Conservation (phyloP, 78 protist genomes). For the Protostelium mycophagum region DNA sequence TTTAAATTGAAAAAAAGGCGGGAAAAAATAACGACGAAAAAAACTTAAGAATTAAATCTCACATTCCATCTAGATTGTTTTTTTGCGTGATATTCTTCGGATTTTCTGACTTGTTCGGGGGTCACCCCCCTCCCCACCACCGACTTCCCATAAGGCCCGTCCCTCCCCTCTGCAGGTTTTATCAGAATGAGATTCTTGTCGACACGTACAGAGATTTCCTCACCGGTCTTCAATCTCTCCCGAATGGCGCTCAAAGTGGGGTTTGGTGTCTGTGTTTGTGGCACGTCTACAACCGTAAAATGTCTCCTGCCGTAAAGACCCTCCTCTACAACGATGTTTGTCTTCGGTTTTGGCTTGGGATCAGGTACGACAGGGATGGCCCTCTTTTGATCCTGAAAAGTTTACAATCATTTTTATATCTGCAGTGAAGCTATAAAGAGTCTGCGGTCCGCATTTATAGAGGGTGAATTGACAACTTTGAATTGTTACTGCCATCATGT, state of each 20-base stretch:
- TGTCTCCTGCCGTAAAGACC: not conserved
- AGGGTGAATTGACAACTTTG: too few relatives aligned
- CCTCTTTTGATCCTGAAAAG: too few relatives aligned
- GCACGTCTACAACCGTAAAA: not conserved
- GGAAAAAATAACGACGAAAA: too few relatives aligned
- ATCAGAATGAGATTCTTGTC: not conserved
- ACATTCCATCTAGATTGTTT: not conserved
- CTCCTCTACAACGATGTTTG: not conserved
- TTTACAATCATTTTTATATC: too few relatives aligned
- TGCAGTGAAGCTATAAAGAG: too few relatives aligned
- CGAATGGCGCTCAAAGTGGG: too few relatives aligned
- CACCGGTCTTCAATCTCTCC: not conserved
- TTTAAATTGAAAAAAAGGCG: too few relatives aligned
- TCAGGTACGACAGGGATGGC: too few relatives aligned
- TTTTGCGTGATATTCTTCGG: not conserved
- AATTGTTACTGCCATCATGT: too few relatives aligned
- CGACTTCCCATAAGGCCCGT: not conserved
- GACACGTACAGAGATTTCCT: not conserved
- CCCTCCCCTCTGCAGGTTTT: too few relatives aligned
- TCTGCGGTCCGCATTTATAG: too few relatives aligned
- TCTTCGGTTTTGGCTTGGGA: not conserved
- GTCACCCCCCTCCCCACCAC: not conserved
- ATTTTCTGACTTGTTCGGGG: not conserved
- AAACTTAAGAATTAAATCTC: too few relatives aligned
- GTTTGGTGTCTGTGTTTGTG: not conserved